Evolutionary conservation across 495 filamentous ascomycete species (phyloP), one percentile per base, ranked within the genome.

Genomic region (Pseudomonodictys pantanalensis): DNA sequence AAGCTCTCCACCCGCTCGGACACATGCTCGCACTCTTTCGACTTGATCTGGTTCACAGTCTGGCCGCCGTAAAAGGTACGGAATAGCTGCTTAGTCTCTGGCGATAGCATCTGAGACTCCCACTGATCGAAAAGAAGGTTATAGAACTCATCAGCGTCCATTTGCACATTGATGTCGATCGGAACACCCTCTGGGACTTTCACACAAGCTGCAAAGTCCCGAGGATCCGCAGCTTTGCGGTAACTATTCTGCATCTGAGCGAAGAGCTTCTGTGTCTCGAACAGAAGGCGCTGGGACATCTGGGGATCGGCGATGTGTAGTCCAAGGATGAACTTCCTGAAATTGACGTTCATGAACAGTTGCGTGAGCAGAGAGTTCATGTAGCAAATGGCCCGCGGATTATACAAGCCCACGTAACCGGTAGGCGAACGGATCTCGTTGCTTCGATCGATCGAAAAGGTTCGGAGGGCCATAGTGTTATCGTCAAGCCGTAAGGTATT

Each of bases 61-160:
- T 95, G 89, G 11, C 93, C 93, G 0, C 91, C 92, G 66, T 90
- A 99, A 64, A 96, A 90, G 0, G 86, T 86, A 38, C 90, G 81
- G 55, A 99, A 91, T 12, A 73, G 79, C 41, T 83, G 86, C 72
- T 90, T 96, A 32, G 82, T 81, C 46, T 84, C 83, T 2, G 75
- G 68, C 15, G 82, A 76, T 23, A 81, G 71, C 54, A 97, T 85
- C 66, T 96, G 90, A 5, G 84, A 83, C 69, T 99, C 95, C 83
- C 89, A 91, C 28, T 90, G 81, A 66, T 96, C 91, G 66, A 97
- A 93, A 0, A 97, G 79, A 20, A 95, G 78, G 65, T 93, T 95
- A 74, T 93, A 97, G 70, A 97, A 99, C 68, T 96, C 91, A 62
- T 97, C 95, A 12, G 96, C 95, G 68, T 99, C 93, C 90, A 97